Percentiles rank a stretch among this genome's conserved stretches.
Conservation (phyloP, 129 eudicot genomes). For the Cynara cardunculus region DNA sequence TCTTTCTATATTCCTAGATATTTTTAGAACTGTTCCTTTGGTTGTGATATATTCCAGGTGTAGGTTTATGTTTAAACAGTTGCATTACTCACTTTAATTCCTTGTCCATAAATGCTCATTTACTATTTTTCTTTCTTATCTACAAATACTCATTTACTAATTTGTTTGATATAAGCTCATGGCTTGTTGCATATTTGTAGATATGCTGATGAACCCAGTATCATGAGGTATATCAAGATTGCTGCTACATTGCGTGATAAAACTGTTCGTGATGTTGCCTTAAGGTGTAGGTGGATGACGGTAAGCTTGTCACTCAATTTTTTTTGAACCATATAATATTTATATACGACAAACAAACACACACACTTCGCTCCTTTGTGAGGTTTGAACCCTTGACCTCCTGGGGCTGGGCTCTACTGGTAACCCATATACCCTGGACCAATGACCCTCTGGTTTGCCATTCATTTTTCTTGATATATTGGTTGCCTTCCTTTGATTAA, state of each 20-base stretch:
- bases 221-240: conserved; percentile 76
- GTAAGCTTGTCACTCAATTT: conserved; percentile 42
- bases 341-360: not conserved
- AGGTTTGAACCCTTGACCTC: not conserved
- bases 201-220: conserved; percentile 68
- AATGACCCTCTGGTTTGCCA: too few species aligned
- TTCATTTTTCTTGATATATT: not conserved
- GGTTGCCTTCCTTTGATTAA: not conserved
- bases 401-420: too few species aligned
- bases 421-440: too few species aligned
- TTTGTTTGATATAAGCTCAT: not conserved
- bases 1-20: not conserved
- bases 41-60: not conserved
- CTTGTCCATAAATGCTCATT: not conserved
- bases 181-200: conserved; percentile 30
- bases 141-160: not conserved
- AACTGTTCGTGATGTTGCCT: conserved; percentile 96
- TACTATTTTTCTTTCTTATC: not conserved
- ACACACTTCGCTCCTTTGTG: not conserved
- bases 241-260: conserved; percentile 81
- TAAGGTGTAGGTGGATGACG: conserved; percentile 90
- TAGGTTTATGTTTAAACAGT: not conserved
- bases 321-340: not conserved
- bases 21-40: not conserved
- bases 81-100: not conserved